Percentiles rank a stretch among this genome's conserved stretches.
Evolutionary conservation across 2,329 filamentous ascomycete species (phyloP).

Genomic region (Aspergillus eucalypticola): DNA sequence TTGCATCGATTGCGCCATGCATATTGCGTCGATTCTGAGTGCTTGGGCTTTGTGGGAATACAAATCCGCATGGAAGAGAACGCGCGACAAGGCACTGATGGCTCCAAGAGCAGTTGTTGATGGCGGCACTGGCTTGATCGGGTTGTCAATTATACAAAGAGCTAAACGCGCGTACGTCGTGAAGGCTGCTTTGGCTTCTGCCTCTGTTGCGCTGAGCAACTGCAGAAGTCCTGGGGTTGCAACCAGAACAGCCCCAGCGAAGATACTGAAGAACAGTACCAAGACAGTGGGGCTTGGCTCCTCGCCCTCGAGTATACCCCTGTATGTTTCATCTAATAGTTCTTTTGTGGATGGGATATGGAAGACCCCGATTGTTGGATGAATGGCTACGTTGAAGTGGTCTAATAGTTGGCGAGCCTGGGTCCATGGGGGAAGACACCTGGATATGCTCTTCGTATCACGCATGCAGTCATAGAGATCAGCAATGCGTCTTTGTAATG

Average conservation of each 20-base stretch:
- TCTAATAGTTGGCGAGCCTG: slow-evolving; percentile 5
- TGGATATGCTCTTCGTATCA: neutral
- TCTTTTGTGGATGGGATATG: slow-evolving; percentile 1
- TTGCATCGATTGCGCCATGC: slow-evolving; percentile 13
- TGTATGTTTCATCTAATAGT: slow-evolving; percentile 5
- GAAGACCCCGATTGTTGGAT: slow-evolving; percentile 6
- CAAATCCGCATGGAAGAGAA: slow-evolving; percentile 4
- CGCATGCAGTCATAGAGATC: neutral
- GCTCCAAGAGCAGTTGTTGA: slow-evolving; percentile 6
- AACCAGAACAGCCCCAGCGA: slow-evolving; percentile 3
- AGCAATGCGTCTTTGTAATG: neutral
- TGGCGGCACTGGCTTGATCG: neutral
- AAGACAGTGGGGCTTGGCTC: neutral
- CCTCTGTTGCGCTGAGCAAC: neutral
- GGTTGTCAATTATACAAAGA: slow-evolving; percentile 5
- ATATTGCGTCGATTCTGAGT: slow-evolving; percentile 5
- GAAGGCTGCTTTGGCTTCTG: neutral
- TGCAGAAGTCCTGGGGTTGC: neutral
- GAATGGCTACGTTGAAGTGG: slow-evolving; percentile 6
- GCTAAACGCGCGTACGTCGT: slow-evolving; percentile 1
- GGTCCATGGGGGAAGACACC: neutral
- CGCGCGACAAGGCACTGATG: slow-evolving; percentile 3
- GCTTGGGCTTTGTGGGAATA: slow-evolving; percentile 6
- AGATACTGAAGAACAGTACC: slow-evolving; percentile 5
- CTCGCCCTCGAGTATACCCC: neutral